Conservation (phyloP, 345 rosid genomes). For the Carallia brachiata region DNA sequence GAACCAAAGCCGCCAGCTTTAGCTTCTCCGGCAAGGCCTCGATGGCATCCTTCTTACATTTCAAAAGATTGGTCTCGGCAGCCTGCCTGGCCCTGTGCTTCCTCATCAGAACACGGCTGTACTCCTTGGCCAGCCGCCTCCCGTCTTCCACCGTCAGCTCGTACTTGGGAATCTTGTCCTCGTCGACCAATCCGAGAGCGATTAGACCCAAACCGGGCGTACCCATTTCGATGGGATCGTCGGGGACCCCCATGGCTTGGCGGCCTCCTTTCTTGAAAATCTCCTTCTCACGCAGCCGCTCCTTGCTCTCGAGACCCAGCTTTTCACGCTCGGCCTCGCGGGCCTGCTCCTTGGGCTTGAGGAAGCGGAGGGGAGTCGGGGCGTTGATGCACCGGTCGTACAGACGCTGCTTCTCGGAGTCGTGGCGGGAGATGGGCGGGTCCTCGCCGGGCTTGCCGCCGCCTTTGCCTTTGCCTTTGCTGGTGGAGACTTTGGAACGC, state of each 20-base stretch:
- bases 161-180: conserved; percentile 71
- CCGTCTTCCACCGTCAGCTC: conserved; percentile 90
- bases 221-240: conserved; percentile 63
- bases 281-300: conserved; percentile 58
- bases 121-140: conserved; percentile 74
- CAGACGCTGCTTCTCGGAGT: conserved; percentile 42
- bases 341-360: conserved; percentile 51
- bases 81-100: conserved; percentile 72
- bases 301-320: conserved; percentile 70
- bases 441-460: conserved; percentile 3
- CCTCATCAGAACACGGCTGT: conserved; percentile 80
- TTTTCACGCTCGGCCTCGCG: conserved; percentile 80
- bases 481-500: conserved; percentile 48
- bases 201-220: conserved; percentile 73
- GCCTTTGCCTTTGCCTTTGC: conserved; percentile 34
- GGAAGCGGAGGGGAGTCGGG: conserved; percentile 70
- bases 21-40: conserved; percentile 77
- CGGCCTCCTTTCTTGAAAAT: conserved; percentile 56
- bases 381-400: conserved; percentile 70
- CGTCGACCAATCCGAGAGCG: conserved; percentile 69
- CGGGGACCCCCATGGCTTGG: conserved; percentile 48
- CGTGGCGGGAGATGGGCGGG: not conserved
- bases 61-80: conserved; percentile 50
- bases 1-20: conserved; percentile 66
- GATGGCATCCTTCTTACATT: conserved; percentile 63